A percentile compares a stretch with the other conserved stretches of the same genome.
Conservation (phyloP, 768 basidiomycete species). For the Pleurotus tuoliensis region DNA sequence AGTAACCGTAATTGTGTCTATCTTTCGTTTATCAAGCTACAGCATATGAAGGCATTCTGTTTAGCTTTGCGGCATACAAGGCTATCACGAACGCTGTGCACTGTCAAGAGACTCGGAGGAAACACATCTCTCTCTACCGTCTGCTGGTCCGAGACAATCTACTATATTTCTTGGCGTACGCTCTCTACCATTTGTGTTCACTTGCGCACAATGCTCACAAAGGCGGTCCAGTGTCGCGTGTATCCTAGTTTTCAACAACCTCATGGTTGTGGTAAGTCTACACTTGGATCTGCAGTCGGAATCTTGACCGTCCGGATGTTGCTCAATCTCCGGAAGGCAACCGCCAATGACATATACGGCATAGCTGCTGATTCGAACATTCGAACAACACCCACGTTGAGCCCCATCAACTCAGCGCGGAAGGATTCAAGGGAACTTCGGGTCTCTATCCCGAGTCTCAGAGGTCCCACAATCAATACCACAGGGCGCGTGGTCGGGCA, state of each 20-base stretch:
- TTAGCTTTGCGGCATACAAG: slow-evolving; percentile 36
- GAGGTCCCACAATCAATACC: too few species aligned
- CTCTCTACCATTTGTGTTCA: not conserved
- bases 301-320: slow-evolving; percentile 45
- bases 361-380: not conserved
- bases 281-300: slow-evolving; percentile 25
- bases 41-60: slow-evolving; percentile 37
- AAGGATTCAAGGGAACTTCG: not conserved
- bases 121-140: slow-evolving; percentile 24
- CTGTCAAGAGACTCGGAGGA: slow-evolving; percentile 18
- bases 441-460: too few species aligned
- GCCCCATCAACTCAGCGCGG: too few species aligned
- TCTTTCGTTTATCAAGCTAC: slow-evolving; percentile 23
- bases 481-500: too few species aligned
- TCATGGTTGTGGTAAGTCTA: slow-evolving; percentile 38
- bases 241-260: slow-evolving; percentile 40
- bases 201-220: not conserved
- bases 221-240: slow-evolving; percentile 26
- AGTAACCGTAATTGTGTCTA: not conserved
- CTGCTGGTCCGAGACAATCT: slow-evolving; percentile 40
- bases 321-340: slow-evolving; percentile 38
- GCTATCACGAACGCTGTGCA: slow-evolving; percentile 11
- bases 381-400: not conserved
- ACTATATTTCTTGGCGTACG: slow-evolving; percentile 40
- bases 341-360: slow-evolving; percentile 7